Conservation (phyloP, 2,329 filamentous ascomycete species). For the Neonectria coccinea region DNA sequence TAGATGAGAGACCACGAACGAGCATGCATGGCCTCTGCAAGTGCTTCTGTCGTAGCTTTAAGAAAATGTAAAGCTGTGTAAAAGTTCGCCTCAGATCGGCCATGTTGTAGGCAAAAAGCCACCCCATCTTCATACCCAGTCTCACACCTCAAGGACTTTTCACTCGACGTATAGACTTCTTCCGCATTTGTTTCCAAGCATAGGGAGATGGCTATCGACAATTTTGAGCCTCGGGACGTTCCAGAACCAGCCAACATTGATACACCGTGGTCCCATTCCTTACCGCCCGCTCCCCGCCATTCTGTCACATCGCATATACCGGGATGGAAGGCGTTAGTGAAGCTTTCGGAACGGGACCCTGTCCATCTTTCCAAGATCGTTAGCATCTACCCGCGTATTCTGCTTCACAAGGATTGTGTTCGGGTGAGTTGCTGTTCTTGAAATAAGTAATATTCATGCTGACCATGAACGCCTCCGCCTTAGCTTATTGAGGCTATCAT, state of each 20-base stretch:
- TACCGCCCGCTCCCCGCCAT: not conserved
- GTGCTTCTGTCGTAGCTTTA: not conserved
- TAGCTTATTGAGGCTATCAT: not conserved
- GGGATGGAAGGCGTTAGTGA: not conserved
- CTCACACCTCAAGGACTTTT: not conserved
- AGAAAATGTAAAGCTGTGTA: not conserved
- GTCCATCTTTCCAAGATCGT: not conserved
- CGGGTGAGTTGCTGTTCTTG: not conserved
- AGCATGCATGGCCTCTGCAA: not conserved
- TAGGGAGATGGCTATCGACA: not conserved
- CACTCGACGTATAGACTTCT: not conserved
- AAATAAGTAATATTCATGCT: not conserved
- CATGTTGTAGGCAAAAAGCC: not conserved
- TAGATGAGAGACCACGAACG: not conserved
- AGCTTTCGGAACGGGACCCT: not conserved
- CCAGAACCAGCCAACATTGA: not conserved
- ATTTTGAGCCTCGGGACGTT: not conserved
- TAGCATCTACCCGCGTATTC: not conserved
- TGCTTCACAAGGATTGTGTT: not conserved
- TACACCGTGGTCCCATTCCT: not conserved
- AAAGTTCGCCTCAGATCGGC: not conserved
- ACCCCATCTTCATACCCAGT: not conserved
- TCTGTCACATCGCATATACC: not conserved
- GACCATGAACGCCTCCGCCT: not conserved
- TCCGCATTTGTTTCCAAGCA: not conserved